These are phyloP conservation scores for Xylariaceae sp. DNA, from an alignment of 2,329 filamentous ascomycete species.

Conservation along the genomic window DNA sequence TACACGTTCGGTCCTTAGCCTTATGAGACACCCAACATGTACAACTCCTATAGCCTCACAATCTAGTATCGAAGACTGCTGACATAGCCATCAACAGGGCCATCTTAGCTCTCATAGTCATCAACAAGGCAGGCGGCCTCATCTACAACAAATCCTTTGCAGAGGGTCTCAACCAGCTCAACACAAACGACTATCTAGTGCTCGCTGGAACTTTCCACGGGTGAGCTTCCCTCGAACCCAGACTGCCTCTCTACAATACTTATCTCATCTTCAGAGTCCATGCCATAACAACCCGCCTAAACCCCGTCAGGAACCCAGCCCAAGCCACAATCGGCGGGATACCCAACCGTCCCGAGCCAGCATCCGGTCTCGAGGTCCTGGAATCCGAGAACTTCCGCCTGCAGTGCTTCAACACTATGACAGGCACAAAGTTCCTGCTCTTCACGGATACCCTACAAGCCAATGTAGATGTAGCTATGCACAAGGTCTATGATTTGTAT, in stretches of 20 bases:
- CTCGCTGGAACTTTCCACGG: conserved; percentile 97
- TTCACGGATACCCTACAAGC: conserved; percentile 89
- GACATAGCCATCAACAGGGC: conserved; percentile 58
- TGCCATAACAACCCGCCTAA: conserved; percentile 64
- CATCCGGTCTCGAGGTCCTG: conserved; percentile 84
- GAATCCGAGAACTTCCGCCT: conserved; percentile 93
- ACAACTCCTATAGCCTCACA: conserved; percentile 10
- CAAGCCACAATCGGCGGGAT: conserved; percentile 24
- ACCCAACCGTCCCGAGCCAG: conserved; percentile 55
- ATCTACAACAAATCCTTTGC: conserved; percentile 96
- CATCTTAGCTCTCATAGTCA: conserved; percentile 91
- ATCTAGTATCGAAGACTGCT: not conserved
- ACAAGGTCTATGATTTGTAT: conserved; percentile 90
- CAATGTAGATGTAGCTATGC: conserved; percentile 80
- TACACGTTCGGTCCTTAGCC: too few species aligned
- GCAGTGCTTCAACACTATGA: conserved; percentile 93
- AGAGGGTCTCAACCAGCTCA: conserved; percentile 80
- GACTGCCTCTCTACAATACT: conserved; percentile 7
- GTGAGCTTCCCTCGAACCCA: conserved; percentile 44
- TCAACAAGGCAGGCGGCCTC: conserved; percentile 96
- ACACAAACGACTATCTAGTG: conserved; percentile 94
- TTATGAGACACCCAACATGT: not conserved
- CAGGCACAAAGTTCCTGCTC: conserved; percentile 90
- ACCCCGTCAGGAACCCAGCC: conserved; percentile 47
- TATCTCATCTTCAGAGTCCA: conserved; percentile 51